Percentiles rank a stretch among this genome's conserved stretches.
These are phyloP conservation scores for Exophiala viscosa DNA, from an alignment of 2,329 filamentous ascomycete genomes.

Conservation along the genomic window DNA sequence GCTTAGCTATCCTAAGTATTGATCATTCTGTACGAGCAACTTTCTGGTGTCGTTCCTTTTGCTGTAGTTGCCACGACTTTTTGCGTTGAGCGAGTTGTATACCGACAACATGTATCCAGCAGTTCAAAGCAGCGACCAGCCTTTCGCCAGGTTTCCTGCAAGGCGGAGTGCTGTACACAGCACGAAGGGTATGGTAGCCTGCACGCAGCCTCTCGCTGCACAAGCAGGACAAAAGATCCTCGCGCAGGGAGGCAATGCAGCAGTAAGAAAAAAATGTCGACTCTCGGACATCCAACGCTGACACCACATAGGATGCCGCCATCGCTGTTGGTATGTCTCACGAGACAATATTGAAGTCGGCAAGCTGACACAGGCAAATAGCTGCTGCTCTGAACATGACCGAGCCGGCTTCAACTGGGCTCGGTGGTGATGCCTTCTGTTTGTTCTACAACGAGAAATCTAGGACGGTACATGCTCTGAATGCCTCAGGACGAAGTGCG, in stretches of 20 bases:
- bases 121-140: too few relatives aligned
- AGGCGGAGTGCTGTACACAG: constrained; percentile 83
- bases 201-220: constrained; percentile 82
- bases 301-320: constrained; percentile 68
- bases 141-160: too few relatives aligned
- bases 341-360: not conserved
- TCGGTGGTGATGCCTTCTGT: constrained; percentile 95
- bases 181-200: constrained; percentile 83
- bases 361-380: too few relatives aligned
- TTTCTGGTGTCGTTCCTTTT: too few relatives aligned
- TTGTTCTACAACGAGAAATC: constrained; percentile 82
- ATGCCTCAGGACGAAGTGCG: constrained; percentile 81
- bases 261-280: constrained; percentile 55
- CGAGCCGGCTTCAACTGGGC: constrained; percentile 86
- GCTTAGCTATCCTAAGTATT: too few relatives aligned
- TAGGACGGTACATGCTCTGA: constrained; percentile 77
- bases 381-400: constrained; percentile 90
- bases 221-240: constrained; percentile 82
- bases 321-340: constrained; percentile 70
- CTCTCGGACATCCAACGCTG: not conserved
- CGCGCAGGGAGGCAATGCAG: constrained; percentile 82
- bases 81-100: too few relatives aligned
- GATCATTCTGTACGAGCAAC: too few relatives aligned
- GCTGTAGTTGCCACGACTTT: too few relatives aligned
- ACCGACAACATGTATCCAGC: too few relatives aligned